Evolutionary conservation across 2,329 filamentous ascomycete species (phyloP), one percentile per base, ranked within the genome.

Genomic region (Cladosporium sp.): DNA sequence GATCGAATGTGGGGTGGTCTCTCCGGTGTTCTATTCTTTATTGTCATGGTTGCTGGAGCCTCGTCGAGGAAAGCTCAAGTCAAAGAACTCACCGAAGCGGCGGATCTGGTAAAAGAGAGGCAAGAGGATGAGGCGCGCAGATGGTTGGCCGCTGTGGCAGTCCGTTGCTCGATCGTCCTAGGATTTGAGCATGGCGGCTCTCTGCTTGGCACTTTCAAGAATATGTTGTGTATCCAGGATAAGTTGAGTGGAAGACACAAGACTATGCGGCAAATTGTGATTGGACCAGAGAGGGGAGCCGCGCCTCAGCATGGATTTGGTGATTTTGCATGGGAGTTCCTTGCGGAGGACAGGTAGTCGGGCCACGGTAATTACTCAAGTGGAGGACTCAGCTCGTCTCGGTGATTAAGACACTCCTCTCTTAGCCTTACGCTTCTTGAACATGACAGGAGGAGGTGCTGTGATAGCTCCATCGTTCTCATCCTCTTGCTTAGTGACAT

Each of bases 391-490:
- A 18, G n/a, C 37, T n/a, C 18, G 37, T 44, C 18, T n/a, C 14
- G 5, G 37, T 21, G 3, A n/a, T 18, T 55, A 33, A 18, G 8
- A 44, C 10, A 31, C 21, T 63, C 75, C 77, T 64, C 70, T 75
- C 70, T 77, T 77, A 23, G 71, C 69, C 74, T 92, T 94, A 63
- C 91, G 82, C 80, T 93, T 93, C 79, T 93, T 94, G 78, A 94
- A 95, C 3, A 92, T 81, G 2, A 92, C 84, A 0, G 85, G 82
- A 7, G 79, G 77, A 2, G 84, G 81, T 12, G 75, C 75, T 55
- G 69, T 73, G 75, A 40, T 35, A 28, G 21, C 66, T 63, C 58
- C 72, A 14, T 68, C 67, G 67, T 80, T 78, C 33, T 74, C 66
- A 40, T 70, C 60, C 50, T 63, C 60, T 16, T 55, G 6, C 29